A percentile compares a stretch with the other conserved stretches of the same genome.
Evolutionary conservation across 768 basidiomycete genomes (phyloP).

Genomic region (Paxillus rubicundulus): DNA sequence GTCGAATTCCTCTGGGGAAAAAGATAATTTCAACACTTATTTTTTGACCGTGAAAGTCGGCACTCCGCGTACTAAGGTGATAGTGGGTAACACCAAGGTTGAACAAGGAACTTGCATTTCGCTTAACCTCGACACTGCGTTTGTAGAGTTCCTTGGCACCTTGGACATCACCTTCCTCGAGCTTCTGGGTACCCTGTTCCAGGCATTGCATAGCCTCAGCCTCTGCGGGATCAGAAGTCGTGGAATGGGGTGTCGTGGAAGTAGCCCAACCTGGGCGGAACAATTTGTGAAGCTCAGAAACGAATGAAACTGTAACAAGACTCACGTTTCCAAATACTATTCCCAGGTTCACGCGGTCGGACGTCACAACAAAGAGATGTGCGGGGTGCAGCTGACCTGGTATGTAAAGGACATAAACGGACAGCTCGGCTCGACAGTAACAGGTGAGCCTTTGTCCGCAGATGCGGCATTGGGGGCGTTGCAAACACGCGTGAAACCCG

Average conservation of each 20-base stretch:
- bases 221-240: conserved; percentile 79
- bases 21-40: conserved; percentile 13
- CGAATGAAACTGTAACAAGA: conserved; percentile 12
- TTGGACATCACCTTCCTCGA: conserved; percentile 84
- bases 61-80: conserved; percentile 66
- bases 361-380: conserved; percentile 6
- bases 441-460: conserved; percentile 19
- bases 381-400: conserved; percentile 10
- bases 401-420: conserved; percentile 18
- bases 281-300: conserved; percentile 1
- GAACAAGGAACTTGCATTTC: conserved; percentile 78
- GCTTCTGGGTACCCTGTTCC: conserved; percentile 78
- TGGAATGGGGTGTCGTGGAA: conserved; percentile 78
- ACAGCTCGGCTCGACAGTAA: conserved; percentile 23
- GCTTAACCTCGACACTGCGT: conserved; percentile 77
- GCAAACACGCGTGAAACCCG: conserved; percentile 20
- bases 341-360: conserved; percentile 6
- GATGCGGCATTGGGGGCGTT: conserved; percentile 22
- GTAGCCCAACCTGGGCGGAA: conserved; percentile 63
- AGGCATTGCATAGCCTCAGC: conserved; percentile 74
- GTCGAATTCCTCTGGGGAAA: conserved; percentile 78
- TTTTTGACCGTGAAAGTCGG: conserved; percentile 14
- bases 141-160: conserved; percentile 74
- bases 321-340: conserved; percentile 26
- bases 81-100: conserved; percentile 89